phyloP scores from a whole-genome alignment of 768 basidiomycete genomes.

The Mycena filopes region DNA sequence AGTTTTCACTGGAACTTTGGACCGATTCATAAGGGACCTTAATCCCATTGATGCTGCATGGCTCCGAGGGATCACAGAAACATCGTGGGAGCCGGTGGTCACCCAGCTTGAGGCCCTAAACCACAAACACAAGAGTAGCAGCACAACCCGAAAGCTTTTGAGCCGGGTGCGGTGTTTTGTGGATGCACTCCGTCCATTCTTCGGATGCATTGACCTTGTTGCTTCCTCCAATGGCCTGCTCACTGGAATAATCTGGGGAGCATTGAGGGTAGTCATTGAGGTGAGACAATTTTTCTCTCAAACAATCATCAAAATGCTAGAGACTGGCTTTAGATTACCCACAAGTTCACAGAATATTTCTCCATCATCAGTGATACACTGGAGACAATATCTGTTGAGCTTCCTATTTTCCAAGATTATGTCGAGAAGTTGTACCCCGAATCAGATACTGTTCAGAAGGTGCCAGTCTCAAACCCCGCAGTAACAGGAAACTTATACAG shows the following conservation, averaged over 20 bases:
- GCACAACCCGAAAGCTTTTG: constrained; percentile 18
- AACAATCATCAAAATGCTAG: background rate
- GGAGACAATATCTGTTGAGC: constrained; percentile 27
- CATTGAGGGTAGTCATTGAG: constrained; percentile 16
- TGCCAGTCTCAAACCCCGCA: background rate
- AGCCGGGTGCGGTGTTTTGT: constrained; percentile 21
- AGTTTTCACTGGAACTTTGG: background rate
- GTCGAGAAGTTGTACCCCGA: constrained; percentile 14
- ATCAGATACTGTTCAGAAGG: constrained; percentile 23
- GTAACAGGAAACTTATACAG: background rate
- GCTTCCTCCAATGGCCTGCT: background rate
- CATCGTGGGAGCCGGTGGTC: constrained; percentile 18
- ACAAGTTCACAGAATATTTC: constrained; percentile 24
- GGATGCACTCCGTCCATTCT: constrained; percentile 22
- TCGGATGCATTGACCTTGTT: constrained; percentile 10
- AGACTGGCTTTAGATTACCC: constrained; percentile 6
- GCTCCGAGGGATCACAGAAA: background rate
- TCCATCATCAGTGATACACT: constrained; percentile 22
- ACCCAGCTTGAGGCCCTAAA: constrained; percentile 23
- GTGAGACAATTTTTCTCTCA: background rate
- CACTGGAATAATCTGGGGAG: constrained; percentile 16
- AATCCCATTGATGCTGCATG: constrained; percentile 12
- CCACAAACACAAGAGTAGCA: constrained; percentile 13
- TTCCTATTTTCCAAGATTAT: constrained; percentile 29
- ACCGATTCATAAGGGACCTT: constrained; percentile 10